Percentiles rank a stretch among this genome's conserved stretches.
Conservation (phyloP, 2,329 filamentous ascomycete species). For the Penicillium griseofulvum region DNA sequence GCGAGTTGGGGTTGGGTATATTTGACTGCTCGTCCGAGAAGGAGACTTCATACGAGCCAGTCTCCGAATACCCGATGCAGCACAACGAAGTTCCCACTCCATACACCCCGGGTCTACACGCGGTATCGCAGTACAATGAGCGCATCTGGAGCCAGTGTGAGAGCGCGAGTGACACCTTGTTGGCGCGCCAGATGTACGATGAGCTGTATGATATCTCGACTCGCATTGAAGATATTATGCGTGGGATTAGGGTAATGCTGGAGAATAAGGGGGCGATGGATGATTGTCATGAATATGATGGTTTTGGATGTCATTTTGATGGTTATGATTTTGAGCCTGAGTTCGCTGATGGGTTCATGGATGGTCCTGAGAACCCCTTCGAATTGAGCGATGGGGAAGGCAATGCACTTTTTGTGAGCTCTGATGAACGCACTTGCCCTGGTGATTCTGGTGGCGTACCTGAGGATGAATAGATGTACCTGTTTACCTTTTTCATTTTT, state of each 20-base stretch:
- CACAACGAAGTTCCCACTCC: too few relatives aligned
- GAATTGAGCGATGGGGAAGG: neutral
- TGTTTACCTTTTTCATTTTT: too few relatives aligned
- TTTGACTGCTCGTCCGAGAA: neutral
- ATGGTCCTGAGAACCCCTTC: neutral
- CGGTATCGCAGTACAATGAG: neutral
- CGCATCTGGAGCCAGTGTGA: neutral
- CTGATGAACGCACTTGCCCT: neutral
- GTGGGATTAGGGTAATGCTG: neutral
- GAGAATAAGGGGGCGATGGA: neutral
- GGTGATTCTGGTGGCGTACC: neutral
- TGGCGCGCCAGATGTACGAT: neutral
- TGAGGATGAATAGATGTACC: neutral
- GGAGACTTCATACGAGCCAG: neutral
- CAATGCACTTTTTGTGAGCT: neutral
- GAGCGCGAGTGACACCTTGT: neutral
- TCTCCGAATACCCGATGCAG: neutral
- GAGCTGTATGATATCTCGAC: neutral
- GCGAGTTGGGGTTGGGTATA: neutral
- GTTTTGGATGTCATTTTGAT: neutral
- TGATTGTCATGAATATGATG: neutral
- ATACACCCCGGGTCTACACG: neutral
- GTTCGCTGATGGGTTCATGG: neutral
- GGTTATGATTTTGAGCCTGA: neutral
- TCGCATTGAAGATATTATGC: neutral